A percentile compares a stretch with the other conserved stretches of the same genome.
Conservation (phyloP, 2,329 filamentous ascomycete genomes). For the Parascedosporium putredinis region DNA sequence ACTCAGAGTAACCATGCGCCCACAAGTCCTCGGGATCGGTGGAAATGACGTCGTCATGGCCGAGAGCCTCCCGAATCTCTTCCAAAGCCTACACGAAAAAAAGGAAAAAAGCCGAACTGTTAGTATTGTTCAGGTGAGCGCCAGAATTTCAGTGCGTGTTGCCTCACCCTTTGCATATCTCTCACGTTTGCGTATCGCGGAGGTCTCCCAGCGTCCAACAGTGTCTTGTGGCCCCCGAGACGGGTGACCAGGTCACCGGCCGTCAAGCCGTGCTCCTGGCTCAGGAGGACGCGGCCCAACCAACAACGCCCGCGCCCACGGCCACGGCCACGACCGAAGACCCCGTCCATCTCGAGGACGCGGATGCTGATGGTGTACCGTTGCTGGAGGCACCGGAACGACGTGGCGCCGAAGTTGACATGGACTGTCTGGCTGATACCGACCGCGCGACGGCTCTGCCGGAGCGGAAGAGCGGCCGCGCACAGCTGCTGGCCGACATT, state of each 20-base stretch:
- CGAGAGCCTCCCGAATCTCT: slow-evolving; percentile 40
- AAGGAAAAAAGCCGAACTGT: too few species aligned
- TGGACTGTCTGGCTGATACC: not conserved
- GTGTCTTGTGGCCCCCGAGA: not conserved
- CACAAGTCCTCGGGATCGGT: slow-evolving; percentile 52
- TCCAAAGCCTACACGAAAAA: slow-evolving; percentile 38
- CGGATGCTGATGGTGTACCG: not conserved
- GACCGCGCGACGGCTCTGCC: not conserved
- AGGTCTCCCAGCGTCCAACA: slow-evolving; percentile 4
- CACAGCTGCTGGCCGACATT: not conserved
- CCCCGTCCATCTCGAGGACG: slow-evolving; percentile 3
- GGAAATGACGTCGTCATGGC: slow-evolving; percentile 46
- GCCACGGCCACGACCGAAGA: slow-evolving; percentile 4
- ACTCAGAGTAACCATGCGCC: slow-evolving; percentile 56
- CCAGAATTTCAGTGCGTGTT: not conserved
- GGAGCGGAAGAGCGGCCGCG: slow-evolving; percentile 2
- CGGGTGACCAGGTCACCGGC: not conserved
- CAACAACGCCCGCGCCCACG: slow-evolving; percentile 1
- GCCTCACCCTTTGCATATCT: slow-evolving; percentile 20
- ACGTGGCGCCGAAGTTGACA: slow-evolving; percentile 1
- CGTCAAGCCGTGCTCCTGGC: not conserved
- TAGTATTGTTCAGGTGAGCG: not conserved
- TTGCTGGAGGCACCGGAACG: not conserved
- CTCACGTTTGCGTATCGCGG: slow-evolving; percentile 26
- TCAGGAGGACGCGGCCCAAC: slow-evolving; percentile 6